Base-by-base conservation (phyloP, 2,329 filamentous ascomycete species). In the Aphanoascus verrucosus region DNA sequence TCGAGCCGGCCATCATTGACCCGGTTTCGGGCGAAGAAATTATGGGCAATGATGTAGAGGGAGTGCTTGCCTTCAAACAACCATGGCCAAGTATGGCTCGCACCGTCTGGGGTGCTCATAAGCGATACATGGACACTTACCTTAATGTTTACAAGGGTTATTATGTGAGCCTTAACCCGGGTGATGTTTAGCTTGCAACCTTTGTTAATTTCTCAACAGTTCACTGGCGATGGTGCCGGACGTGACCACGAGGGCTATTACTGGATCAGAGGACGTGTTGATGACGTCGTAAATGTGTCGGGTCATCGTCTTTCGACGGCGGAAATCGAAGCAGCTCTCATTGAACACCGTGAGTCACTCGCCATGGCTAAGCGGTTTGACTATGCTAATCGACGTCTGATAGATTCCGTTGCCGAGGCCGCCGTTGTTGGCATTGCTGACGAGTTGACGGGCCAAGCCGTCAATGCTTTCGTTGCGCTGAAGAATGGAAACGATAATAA, bases 111-210 rank as follows among this genome's bases (percentile, higher is more conserved):
- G 91, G 91, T 61, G 89, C 90, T 38, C 93, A 98, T 78, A 93
- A 94, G 81, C 83, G 93, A 66, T 98, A 96, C 72, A 91, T 96
- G 88, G 91, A 98, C 63, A 97, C 93, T 9, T 98, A 98, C 71
- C 74, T 98, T 63, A 94, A 94, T 64, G 90, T 96, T 8, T 98
- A 98, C 79, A 88, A 89, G 75, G 93, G 91, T 57, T 96, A 94
- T 77, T 98, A 98, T 74, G 88, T 94, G 74, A 77, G 87, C 77
- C 20, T 41, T n/a, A 6, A 40, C 14, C n/a, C n/a, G 23, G 8
- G 1, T 32, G 23, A 40, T 37, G 23, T 11, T 32, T 12, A 45
- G n/a, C 15, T 37, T 9, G 5, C 38, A n/a, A 31, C 17, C 37
- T 9, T 31, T 7, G 32, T 40, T n/a, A 8, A 43, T 41, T 48